A percentile compares a stretch with the other conserved stretches of the same genome.
phyloP scores from a whole-genome alignment of 106 monocot genomes.

The Xerophyta viscosa region DNA sequence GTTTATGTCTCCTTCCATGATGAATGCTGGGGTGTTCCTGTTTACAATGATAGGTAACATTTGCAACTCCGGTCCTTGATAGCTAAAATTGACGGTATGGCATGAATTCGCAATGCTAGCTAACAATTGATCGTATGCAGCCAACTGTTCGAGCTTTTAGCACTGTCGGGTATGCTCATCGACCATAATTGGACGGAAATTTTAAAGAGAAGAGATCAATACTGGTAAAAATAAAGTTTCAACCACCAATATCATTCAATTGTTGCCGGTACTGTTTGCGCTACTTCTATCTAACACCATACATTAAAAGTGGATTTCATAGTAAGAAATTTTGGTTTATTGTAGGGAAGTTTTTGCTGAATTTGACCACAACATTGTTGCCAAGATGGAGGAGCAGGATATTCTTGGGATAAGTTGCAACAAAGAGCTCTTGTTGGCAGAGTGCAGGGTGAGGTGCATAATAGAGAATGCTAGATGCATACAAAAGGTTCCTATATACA shows the following conservation, averaged over 20 bases:
- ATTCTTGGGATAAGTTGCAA: conserved; percentile 46
- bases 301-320: neutral
- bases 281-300: neutral
- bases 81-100: neutral
- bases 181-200: conserved; percentile 83
- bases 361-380: conserved; percentile 61
- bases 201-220: conserved; percentile 59
- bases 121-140: conserved; percentile 13
- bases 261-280: too few relatives aligned
- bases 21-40: conserved; percentile 81
- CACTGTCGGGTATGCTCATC: conserved; percentile 66
- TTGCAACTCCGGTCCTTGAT: neutral
- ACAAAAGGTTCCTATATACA: conserved; percentile 24
- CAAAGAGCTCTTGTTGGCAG: conserved; percentile 49
- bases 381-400: conserved; percentile 67
- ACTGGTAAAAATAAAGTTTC: too few relatives aligned
- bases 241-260: too few relatives aligned
- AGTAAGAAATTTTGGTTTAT: neutral
- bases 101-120: neutral
- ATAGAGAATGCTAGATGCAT: conserved; percentile 81
- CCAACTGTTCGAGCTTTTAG: conserved; percentile 62
- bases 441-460: conserved; percentile 59
- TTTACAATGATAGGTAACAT: conserved; percentile 58
- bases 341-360: conserved; percentile 42
- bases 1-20: conserved; percentile 70